A percentile compares a stretch with the other conserved stretches of the same genome.
Evolutionary conservation across 208 protist genomes (phyloP).

Genomic region (Trypanosoma conorhini): DNA sequence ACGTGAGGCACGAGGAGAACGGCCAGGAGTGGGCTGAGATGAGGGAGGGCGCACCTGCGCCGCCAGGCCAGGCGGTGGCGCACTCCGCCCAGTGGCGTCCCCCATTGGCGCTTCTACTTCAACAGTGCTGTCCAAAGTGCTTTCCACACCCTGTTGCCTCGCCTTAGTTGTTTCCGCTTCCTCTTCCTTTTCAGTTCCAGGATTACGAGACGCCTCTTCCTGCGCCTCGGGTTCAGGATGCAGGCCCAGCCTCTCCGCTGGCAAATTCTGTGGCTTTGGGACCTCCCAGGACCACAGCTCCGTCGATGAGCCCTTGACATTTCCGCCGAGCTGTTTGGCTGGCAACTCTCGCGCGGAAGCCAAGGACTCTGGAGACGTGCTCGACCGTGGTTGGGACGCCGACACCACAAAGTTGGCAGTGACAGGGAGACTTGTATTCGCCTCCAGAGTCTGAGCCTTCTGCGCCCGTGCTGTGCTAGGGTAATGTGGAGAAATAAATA

Average conservation of each 20-base stretch:
- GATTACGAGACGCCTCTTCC: constrained; percentile 6
- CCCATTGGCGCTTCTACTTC: constrained; percentile 1
- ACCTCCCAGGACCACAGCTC: constrained; percentile 30
- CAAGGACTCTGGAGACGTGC: neutral
- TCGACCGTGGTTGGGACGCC: neutral
- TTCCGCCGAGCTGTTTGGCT: neutral
- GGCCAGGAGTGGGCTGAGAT: neutral
- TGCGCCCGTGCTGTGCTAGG: neutral
- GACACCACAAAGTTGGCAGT: neutral
- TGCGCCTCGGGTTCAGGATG: neutral
- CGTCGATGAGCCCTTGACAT: neutral
- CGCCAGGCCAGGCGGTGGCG: neutral
- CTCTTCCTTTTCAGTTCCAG: neutral
- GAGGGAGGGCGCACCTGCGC: neutral
- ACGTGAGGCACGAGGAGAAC: neutral
- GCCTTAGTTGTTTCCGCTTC: neutral
- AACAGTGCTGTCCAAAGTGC: neutral
- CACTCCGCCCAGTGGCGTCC: neutral
- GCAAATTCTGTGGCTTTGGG: constrained; percentile 16
- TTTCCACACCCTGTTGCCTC: neutral
- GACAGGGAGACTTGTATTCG: neutral
- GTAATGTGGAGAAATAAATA: neutral
- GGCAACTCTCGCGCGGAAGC: neutral
- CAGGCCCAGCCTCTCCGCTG: constrained; percentile 25
- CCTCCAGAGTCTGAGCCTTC: neutral